phyloP scores from a whole-genome alignment of 2,329 filamentous ascomycete species.

The Gaeumannomyces sp. region DNA sequence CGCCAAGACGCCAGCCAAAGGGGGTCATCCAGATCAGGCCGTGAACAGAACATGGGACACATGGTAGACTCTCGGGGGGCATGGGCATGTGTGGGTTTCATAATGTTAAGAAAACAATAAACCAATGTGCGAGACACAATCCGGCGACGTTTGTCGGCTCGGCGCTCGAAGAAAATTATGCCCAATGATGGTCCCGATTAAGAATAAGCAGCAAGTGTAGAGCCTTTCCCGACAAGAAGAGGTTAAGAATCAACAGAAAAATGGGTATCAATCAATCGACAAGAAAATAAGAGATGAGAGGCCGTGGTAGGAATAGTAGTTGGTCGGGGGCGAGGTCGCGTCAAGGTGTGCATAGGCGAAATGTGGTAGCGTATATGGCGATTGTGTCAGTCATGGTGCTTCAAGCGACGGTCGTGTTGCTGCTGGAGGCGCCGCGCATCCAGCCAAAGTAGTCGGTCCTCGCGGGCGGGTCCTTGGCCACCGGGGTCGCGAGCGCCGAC shows the following conservation, averaged over 20 bases:
- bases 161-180: background rate
- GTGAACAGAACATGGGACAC: background rate
- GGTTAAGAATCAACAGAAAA: background rate
- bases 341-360: background rate
- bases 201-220: background rate
- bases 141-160: background rate
- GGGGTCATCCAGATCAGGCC: background rate
- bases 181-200: background rate
- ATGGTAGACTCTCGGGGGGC: background rate
- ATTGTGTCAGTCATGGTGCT: background rate
- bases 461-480: background rate
- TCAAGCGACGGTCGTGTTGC: background rate
- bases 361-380: background rate
- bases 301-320: background rate
- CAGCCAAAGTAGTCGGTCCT: conserved; percentile 16
- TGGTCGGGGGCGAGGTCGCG: background rate
- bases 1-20: too few species aligned
- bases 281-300: background rate
- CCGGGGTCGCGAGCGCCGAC: background rate
- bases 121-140: background rate
- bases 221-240: background rate
- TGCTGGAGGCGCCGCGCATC: conserved; percentile 15
- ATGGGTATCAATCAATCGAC: background rate
- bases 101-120: background rate
- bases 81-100: background rate